A percentile compares a stretch with the other conserved stretches of the same genome.
These are phyloP conservation scores for Quercus berberidifolia DNA, from an alignment of 306 rosid species.

Conservation along the genomic window DNA sequence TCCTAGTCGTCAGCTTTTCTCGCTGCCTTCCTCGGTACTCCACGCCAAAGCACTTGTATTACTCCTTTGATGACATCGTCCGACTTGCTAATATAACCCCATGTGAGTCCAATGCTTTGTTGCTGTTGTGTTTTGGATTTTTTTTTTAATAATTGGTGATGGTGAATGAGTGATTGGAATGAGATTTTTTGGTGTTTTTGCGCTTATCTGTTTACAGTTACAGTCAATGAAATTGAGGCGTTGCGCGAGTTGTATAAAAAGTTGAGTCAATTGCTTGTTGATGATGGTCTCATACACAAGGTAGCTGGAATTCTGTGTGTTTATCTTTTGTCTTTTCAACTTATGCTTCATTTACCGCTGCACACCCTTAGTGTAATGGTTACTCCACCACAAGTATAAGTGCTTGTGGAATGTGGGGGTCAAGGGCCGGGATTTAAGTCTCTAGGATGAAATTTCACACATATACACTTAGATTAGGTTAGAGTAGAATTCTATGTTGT, in stretches of 20 bases:
- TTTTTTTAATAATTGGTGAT: not conserved
- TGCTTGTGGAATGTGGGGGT: too few relatives aligned
- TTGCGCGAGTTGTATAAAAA: constrained; percentile 62
- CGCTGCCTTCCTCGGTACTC: constrained; percentile 39
- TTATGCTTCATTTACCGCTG: not conserved
- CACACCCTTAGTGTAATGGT: too few relatives aligned
- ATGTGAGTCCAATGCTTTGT: constrained; percentile 29
- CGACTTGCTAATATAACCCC: constrained; percentile 53
- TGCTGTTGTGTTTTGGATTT: not conserved
- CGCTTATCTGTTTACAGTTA: constrained; percentile 33
- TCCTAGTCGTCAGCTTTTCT: constrained; percentile 29
- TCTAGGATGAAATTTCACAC: too few relatives aligned
- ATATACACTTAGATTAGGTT: too few relatives aligned
- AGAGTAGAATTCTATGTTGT: too few relatives aligned
- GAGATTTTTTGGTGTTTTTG: not conserved
- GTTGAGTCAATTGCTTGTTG: constrained; percentile 56
- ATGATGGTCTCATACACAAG: constrained; percentile 74
- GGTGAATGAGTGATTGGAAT: not conserved
- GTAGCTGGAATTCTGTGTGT: constrained; percentile 25
- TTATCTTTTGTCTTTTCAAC: not conserved
- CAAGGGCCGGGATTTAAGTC: too few relatives aligned
- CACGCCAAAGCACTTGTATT: constrained; percentile 2
- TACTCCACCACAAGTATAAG: too few relatives aligned
- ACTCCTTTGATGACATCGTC: constrained; percentile 35
- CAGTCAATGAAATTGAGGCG: constrained; percentile 72